phyloP scores from a whole-genome alignment of 495 filamentous ascomycete genomes.

The Hypoxylon intermedium region DNA sequence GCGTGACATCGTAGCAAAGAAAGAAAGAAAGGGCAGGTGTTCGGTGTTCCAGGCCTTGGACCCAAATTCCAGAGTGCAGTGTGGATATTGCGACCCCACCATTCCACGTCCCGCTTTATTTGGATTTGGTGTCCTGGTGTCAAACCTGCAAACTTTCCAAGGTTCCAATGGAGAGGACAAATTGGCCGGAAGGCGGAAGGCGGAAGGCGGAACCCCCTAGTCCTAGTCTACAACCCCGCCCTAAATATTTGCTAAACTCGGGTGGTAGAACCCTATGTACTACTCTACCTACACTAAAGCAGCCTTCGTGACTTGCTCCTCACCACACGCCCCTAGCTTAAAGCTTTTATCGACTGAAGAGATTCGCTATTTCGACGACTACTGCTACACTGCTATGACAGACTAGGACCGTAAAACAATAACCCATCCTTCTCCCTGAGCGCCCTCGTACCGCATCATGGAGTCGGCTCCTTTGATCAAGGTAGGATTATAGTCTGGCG shows the following conservation, averaged over 20 bases:
- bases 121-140: no score
- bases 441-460: constrained; percentile 40
- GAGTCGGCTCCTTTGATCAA: constrained; percentile 54
- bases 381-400: constrained; percentile 1
- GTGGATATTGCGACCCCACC: constrained; percentile 4
- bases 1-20: not conserved
- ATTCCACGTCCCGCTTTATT: not conserved
- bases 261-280: constrained; percentile 3
- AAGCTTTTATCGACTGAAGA: not conserved
- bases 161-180: constrained; percentile 19
- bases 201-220: no score
- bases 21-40: no score
- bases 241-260: constrained; percentile 10
- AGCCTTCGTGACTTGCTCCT: constrained; percentile 8
- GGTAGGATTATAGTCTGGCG: constrained; percentile 34
- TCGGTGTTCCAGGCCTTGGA: no score
- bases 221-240: constrained; percentile 1
- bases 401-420: not conserved
- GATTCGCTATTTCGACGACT: not conserved
- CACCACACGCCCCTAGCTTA: constrained; percentile 25
- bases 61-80: not conserved
- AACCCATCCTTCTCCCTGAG: not conserved
- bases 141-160: no score
- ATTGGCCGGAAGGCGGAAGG: constrained; percentile 19
- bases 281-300: constrained; percentile 2